Base-by-base conservation (phyloP, 2,329 filamentous ascomycete species). In the Arthrobotrys iridis region DNA sequence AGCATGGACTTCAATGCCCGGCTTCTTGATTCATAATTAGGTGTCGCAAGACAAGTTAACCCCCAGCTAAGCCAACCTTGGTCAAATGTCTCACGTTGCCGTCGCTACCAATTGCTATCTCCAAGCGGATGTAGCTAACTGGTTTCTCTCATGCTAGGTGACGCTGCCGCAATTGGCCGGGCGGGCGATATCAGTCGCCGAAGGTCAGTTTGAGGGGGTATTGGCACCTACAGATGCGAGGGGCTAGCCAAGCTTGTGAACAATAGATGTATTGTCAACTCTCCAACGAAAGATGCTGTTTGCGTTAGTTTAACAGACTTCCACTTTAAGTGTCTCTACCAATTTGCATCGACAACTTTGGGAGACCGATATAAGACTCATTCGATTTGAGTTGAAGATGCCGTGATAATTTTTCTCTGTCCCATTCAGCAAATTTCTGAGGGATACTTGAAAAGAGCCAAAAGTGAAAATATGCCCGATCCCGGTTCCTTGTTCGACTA, bases 391-490 rank as follows among this genome's bases (percentile, higher is more conserved):
- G n/a, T 35, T 11, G 28, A 57, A 55, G 37, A 20, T 24, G 24
- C 50, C 26, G 18, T 55, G 50, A 55, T 52, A 22, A 58, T 58
- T 46, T 57, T 28, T 63, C 48, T 43, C 3, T 30, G 45, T 43
- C 40, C 26, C 22, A 46, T 46, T 13, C 37, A 63, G 46, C 46
- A 60, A 46, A 43, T 15, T 63, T 15, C 11, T 24, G 40, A 26
- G 52, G 24, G 52, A 66, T 58, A 62, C 40, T 41, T 41, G 46
- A 40, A 57, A 55, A 62, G 22, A 50, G 63, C 70, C 70, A 74
- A 74, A 74, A 74, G 70, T 66, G 70, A 74, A 52, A 74, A 67
- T 73, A 66, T 63, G 70, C 62, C 70, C 62, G 62, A 74, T 63
- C 70, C 70, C 46, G 46, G 70, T 67, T 74, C 70, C 62, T 74